phyloP scores from a whole-genome alignment of 257 asterid genomes.

The Petunia axillaris region DNA sequence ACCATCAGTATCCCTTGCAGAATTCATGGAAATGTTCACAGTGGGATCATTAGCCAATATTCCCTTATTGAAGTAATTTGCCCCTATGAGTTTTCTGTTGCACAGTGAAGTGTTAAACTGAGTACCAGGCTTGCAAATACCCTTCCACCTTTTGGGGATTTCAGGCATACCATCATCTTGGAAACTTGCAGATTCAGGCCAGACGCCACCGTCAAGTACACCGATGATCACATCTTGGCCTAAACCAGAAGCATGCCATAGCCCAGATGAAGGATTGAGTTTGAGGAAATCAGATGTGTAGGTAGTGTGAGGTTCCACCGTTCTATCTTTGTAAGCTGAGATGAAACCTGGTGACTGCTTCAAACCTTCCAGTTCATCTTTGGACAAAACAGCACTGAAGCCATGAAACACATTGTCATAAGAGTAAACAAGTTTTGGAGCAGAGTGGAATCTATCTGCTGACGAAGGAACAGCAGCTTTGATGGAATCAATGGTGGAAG shows the following conservation, averaged over 20 bases:
- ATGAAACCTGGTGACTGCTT: conserved; percentile 31
- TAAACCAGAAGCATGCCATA: conserved; percentile 32
- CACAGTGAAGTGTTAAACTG: conserved; percentile 36
- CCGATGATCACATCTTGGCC: conserved; percentile 33
- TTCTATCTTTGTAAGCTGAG: conserved; percentile 28
- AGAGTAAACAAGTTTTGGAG: conserved; percentile 28
- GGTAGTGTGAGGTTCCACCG: conserved; percentile 26
- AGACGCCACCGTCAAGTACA: conserved; percentile 29
- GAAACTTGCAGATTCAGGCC: conserved; percentile 33
- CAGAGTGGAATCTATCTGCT: not conserved
- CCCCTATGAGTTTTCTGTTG: conserved; percentile 38
- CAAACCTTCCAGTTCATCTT: conserved; percentile 23
- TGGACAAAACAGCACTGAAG: conserved; percentile 32
- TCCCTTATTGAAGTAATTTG: conserved; percentile 33
- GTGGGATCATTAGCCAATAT: conserved; percentile 30
- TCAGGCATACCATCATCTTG: conserved; percentile 26
- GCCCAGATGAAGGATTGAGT: conserved; percentile 28
- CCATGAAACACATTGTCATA: conserved; percentile 37
- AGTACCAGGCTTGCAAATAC: conserved; percentile 29
- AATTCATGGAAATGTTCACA: conserved; percentile 31
- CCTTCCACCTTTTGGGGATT: conserved; percentile 37
- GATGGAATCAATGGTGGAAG: conserved; percentile 20
- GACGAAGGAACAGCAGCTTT: not conserved
- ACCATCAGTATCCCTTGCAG: conserved; percentile 24
- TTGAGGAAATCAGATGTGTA: conserved; percentile 27